Evolutionary conservation across 768 basidiomycete species (phyloP), one percentile per base, ranked within the genome.

Genomic region (Naganishia vaughanmartiniae): DNA sequence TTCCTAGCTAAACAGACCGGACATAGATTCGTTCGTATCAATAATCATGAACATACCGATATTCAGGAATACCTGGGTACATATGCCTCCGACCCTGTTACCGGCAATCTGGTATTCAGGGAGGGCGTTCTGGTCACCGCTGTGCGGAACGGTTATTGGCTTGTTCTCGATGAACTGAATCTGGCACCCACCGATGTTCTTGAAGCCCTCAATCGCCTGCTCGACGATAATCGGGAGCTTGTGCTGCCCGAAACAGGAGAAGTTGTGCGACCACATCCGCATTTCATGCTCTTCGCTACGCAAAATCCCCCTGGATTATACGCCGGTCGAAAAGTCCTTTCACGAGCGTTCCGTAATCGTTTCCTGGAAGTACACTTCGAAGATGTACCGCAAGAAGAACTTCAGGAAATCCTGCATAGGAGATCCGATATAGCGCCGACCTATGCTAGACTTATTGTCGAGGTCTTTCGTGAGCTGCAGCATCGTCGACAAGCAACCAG

Each of bases 31-130:
- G 88, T 99, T 34, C 91, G 96, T 48, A 97, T 99, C 85, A 99
- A 99, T 83, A 99, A 99, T 76, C 96, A 99, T 82, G 96, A 99
- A 73, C 96, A 98, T 77, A 99, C 96, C 6, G 96, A 99, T 73
- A 96, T 99, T 60, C 96, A 99, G 77, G 96, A 99, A 79, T 99
- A 99, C 77, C 85, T 98, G 55, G 96, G 96, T 2, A 93, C 93
- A 0, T 99, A 99, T 77, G 88, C 94, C 28, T 94, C 96, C 2
- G 93, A 98, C 79, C 88, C 93, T 10, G 78, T 86, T 17, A 92
- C 93, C 0, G 96, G 96, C n/a, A 94, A 92, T 81, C 86, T 98
- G 19, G 88, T 91, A 11, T 98, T 96, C 83, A 90, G 89, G 75
- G 96, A 99, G 78, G 96, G 96, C 11, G 83, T 99, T 0, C 86